Base-by-base conservation (phyloP, 495 filamentous ascomycete genomes). In the Bathelium albidoporum region DNA sequence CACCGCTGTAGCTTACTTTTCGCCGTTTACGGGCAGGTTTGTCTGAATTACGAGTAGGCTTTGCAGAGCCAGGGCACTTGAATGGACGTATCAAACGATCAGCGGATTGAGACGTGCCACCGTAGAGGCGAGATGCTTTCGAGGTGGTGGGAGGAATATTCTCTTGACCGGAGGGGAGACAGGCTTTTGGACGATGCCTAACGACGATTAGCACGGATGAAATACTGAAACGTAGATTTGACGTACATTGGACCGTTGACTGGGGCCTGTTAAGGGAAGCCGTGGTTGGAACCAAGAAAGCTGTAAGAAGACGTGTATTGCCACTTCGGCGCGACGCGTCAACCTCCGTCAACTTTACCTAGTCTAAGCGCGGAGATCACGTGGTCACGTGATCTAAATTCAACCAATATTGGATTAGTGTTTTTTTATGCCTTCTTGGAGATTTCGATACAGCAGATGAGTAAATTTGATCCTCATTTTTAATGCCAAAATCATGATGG, bases 1-100 rank as follows among this genome's bases (percentile, higher is more conserved):
- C 89, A 52, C 86, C 89, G 41, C 83, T 82, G 76, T 99, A 99
- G 69, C 90, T 90, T 58, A 99, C 83, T 78, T 90, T 97, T 62
- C 91, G 82, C 67, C 86, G 80, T 74, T 99, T 99, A 41, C 94
- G 82, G 16, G 86, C 78, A 1, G 95, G 95, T 44, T 95, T 88
- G 10, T 89, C 89, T 1, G 88, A 88, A n/a, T 81, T 76, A 32
- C 89, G 82, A 29, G 81, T 84, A 0, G 83, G 78, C 0, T 82
- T 87, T 7, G 90, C 89, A 10, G 87, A 86, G 29, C 91, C 90
- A 16, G 94, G 94, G 66, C 93, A 97, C 83, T 88, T 94, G 77
- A 99, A 99, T 2, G 94, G 94, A 68, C 85, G 90, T 58, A 83
- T 77, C 2, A 98, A 83, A 45, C 85, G 83, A 61, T 95, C 89